These are phyloP conservation scores for Zygotorulaspora chibaensis DNA, from an alignment of 805 yeast genomes.

Conservation along the genomic window DNA sequence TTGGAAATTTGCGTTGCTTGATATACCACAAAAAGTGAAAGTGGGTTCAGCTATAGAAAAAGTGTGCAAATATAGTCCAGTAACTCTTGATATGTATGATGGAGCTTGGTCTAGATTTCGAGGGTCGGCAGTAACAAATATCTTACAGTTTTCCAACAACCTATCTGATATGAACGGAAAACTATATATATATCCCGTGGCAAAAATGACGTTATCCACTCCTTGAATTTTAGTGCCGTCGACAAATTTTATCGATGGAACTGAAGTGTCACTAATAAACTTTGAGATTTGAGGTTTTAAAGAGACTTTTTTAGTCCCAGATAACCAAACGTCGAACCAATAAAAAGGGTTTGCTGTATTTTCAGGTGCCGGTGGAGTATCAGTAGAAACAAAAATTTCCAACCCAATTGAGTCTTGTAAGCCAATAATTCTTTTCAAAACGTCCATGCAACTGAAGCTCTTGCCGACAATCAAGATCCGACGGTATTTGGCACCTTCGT, in stretches of 20 bases:
- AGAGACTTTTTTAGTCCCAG: slow-evolving; percentile 30
- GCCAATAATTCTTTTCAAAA: slow-evolving; percentile 39
- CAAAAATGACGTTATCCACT: slow-evolving; percentile 41
- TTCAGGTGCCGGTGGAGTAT: slow-evolving; percentile 42
- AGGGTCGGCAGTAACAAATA: slow-evolving; percentile 18
- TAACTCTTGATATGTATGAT: slow-evolving; percentile 32
- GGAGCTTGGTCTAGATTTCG: slow-evolving; percentile 12
- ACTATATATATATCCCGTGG: slow-evolving; percentile 44
- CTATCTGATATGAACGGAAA: slow-evolving; percentile 18
- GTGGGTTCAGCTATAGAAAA: slow-evolving; percentile 46
- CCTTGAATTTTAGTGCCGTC: slow-evolving; percentile 31
- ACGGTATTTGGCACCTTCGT: slow-evolving; percentile 20
- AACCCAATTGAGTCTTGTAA: slow-evolving; percentile 18
- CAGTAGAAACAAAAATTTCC: slow-evolving; percentile 57
- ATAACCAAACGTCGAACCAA: slow-evolving; percentile 38
- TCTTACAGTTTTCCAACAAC: slow-evolving; percentile 14
- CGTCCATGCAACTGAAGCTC: slow-evolving; percentile 38
- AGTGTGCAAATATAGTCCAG: slow-evolving; percentile 44
- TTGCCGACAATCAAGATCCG: slow-evolving; percentile 40
- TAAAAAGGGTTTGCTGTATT: slow-evolving; percentile 43
- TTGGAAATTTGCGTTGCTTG: slow-evolving; percentile 23
- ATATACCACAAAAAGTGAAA: slow-evolving; percentile 41
- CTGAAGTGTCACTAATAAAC: slow-evolving; percentile 22
- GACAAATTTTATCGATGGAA: slow-evolving; percentile 27
- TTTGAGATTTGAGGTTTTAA: slow-evolving; percentile 32